Evolutionary conservation across 768 basidiomycete genomes (phyloP).

Genomic region (Xerocomellus amylosporus): DNA sequence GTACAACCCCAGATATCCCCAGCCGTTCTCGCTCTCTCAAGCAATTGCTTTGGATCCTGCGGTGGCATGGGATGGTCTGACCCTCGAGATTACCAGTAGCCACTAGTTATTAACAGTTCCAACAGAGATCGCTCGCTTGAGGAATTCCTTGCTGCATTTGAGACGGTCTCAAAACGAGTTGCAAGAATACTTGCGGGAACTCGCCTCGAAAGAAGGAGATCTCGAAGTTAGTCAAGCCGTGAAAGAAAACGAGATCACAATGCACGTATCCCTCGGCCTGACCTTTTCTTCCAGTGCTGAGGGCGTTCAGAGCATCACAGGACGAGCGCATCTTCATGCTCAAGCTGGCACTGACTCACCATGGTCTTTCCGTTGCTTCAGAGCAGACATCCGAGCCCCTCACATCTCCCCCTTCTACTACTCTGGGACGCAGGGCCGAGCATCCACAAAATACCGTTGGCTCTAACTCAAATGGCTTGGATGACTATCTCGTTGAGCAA

Average conservation of each 20-base stretch:
- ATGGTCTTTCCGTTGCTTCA: slow-evolving; percentile 48
- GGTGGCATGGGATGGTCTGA: slow-evolving; percentile 67
- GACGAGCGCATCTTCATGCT: slow-evolving; percentile 72
- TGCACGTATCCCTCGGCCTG: slow-evolving; percentile 46
- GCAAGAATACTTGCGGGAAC: slow-evolving; percentile 41
- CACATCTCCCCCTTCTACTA: background rate
- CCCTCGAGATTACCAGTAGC: background rate
- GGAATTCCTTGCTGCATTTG: slow-evolving; percentile 66
- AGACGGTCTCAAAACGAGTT: slow-evolving; percentile 60
- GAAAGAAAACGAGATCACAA: slow-evolving; percentile 69
- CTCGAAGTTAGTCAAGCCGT: slow-evolving; percentile 57
- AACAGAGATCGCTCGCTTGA: slow-evolving; percentile 71
- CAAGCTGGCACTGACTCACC: slow-evolving; percentile 59
- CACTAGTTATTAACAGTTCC: background rate
- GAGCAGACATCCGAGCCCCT: slow-evolving; percentile 5
- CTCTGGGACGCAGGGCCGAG: background rate
- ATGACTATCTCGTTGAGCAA: background rate
- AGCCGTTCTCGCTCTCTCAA: slow-evolving; percentile 72
- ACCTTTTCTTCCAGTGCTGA: slow-evolving; percentile 11
- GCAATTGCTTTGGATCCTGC: slow-evolving; percentile 62
- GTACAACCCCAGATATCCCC: slow-evolving; percentile 61
- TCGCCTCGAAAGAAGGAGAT: slow-evolving; percentile 42
- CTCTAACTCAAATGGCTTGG: slow-evolving; percentile 17
- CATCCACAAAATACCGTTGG: slow-evolving; percentile 1
- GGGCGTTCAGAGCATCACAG: slow-evolving; percentile 61